phyloP scores from a whole-genome alignment of 805 yeast species.

The Hanseniaspora clermontiae region DNA sequence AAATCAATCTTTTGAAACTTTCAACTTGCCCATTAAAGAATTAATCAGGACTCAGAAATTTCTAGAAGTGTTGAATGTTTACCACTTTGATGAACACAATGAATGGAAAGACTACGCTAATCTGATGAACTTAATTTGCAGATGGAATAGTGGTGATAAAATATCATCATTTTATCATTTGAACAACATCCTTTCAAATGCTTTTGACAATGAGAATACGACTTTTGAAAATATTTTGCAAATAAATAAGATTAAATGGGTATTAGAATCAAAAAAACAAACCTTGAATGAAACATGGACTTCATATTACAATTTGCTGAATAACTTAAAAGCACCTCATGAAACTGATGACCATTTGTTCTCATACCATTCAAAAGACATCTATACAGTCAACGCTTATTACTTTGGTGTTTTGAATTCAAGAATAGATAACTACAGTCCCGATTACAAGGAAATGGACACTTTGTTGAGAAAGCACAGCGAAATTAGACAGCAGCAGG shows the following conservation, averaged over 20 bases:
- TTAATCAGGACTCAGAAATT: neutral
- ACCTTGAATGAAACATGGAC: neutral
- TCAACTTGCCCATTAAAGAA: neutral
- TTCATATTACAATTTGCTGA: neutral
- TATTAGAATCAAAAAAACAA: neutral
- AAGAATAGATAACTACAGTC: neutral
- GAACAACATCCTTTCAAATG: neutral
- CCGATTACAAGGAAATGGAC: neutral
- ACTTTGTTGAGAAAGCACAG: neutral
- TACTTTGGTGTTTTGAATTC: neutral
- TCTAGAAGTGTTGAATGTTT: neutral
- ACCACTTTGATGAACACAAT: neutral
- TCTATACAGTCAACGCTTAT: neutral
- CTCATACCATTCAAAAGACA: neutral
- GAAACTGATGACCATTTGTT: neutral
- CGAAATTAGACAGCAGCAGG: neutral
- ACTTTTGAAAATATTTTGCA: neutral
- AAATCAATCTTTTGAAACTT: neutral
- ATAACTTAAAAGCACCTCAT: neutral
- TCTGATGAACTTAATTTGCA: neutral
- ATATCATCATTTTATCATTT: neutral
- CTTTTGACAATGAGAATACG: neutral
- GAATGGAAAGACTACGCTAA: neutral
- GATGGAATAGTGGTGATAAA: neutral
- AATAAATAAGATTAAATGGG: neutral